Evolutionary conservation across 2,329 filamentous ascomycete species (phyloP).

Genomic region (Aspergillus viridinutans): DNA sequence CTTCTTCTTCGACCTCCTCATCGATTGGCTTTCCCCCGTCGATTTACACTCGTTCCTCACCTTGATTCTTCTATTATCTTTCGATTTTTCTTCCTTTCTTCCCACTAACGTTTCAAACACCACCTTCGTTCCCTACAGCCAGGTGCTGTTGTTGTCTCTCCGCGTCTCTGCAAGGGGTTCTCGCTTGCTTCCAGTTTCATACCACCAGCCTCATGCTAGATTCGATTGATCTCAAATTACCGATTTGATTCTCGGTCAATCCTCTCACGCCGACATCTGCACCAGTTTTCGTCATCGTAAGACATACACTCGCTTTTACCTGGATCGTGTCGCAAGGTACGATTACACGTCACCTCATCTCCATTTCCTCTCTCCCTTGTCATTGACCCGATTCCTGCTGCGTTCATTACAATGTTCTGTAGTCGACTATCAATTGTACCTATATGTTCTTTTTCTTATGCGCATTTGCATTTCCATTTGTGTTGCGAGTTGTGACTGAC

Average conservation of each 20-base stretch:
- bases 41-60: conserved; percentile 20
- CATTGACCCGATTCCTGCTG: background rate
- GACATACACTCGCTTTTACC: conserved; percentile 12
- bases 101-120: conserved; percentile 18
- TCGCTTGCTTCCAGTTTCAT: conserved; percentile 12
- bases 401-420: background rate
- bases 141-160: conserved; percentile 23
- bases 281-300: conserved; percentile 3
- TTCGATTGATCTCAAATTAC: conserved; percentile 7
- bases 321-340: conserved; percentile 7
- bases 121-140: conserved; percentile 19
- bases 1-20: conserved; percentile 7
- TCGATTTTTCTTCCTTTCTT: conserved; percentile 10
- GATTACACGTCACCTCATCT: conserved; percentile 2
- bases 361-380: conserved; percentile 1
- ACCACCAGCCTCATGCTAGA: conserved; percentile 11
- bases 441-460: background rate
- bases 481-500: background rate
- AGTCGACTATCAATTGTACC: background rate
- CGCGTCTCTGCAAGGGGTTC: conserved; percentile 16
- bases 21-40: conserved; percentile 13
- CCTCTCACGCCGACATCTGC: conserved; percentile 1
- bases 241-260: conserved; percentile 8
- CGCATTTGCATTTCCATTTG: background rate
- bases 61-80: conserved; percentile 9